Evolutionary conservation across 2,329 filamentous ascomycete genomes (phyloP), one percentile per base, ranked within the genome.

Genomic region (Plenodomus biglobosus): DNA sequence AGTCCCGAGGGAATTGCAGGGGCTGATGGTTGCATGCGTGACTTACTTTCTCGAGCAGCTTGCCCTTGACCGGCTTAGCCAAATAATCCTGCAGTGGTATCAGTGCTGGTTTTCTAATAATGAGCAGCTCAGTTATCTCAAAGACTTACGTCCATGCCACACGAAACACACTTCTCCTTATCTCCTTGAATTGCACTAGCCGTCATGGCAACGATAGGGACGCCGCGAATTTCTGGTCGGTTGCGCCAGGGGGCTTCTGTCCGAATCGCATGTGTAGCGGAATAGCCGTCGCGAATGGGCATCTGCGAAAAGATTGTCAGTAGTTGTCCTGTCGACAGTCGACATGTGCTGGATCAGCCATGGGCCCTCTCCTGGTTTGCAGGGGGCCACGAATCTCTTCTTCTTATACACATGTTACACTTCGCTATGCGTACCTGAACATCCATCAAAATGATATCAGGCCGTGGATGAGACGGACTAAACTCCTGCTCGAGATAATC

Each of bases 171-270:
- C 64, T 89, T 90, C 65, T 90, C 87, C 40, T 80, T 78, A 61
- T 91, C 87, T 3, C 87, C 87, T 64, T 89, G 85, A 35, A 90
- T 90, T 0, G 87, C 87, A 3, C 84, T 88, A 3, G 87, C 88
- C 0, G 87, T 91, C 85, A 91, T 89, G n/a, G 87, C 87, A 32
- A 91, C 84, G 42, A 91, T 89, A 0, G 87, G 87, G 4, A 89
- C 84, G 37, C 84, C 76, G 45, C 79, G 76, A 3, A 82, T 67
- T 16, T 72, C 70, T 1, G 83, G 76, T 43, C 81, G 79, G 2
- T 74, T 62, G 35, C 80, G 84, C 70, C 87, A 90, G 0, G 86
- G 84, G 1, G 79, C 65, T 56, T 88, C 83, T 46, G 87, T 85
- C 15, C 87, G 80, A 38, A 92, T 79, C 8, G 87, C 78, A 58